Base-by-base conservation (phyloP, 1,139 yeast species). In the Yamadazyma kanchanaburiensis region DNA sequence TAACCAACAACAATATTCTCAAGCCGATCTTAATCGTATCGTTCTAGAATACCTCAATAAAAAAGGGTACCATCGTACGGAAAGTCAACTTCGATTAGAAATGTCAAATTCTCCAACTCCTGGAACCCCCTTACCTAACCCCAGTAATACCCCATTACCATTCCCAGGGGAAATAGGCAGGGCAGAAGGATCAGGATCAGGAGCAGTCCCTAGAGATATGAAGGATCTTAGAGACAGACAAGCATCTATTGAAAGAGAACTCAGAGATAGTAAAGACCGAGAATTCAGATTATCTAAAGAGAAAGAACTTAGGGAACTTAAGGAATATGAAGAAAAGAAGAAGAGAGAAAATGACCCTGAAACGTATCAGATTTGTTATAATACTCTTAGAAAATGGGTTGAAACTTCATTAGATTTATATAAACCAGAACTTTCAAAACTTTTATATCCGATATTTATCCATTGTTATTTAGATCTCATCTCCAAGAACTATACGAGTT, bases 21-120 rank as follows among this genome's bases (percentile, higher is more conserved):
- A 82, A 31, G 87, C 89, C 1, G 96, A 89, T 55, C 68, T 89
- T 55, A 87, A 89, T 56, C 66, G 94, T 43, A 85, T 89, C 50
- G 97, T 91, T 21, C 68, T 91, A 47, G 98, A 91, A 48, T 91
- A 91, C 48, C 71, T 94, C 42, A 85, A 80, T 55, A 89, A 91
- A 51, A 88, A 89, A 53, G 99, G 99, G 3, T 94, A 87, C 51
- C 89, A 87, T 43, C 77, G 83, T 43, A 89, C 97, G 0, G 99
- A 94, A 54, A 88, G 96, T 4, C 86, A 88, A 81, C 71, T 91
- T 37, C 74, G 98, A 41, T 76, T 88, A 40, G 99, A 94, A 53
- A 79, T 87, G 39, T 75, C 94, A 3, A 80, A 87, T 38, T 74
- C 74, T 3, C 75, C 79, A 2, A 74, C 79, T 1, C 77, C 82